These are phyloP conservation scores for Sphaerulina musiva DNA, from an alignment of 2,329 filamentous ascomycete genomes.

Conservation along the genomic window DNA sequence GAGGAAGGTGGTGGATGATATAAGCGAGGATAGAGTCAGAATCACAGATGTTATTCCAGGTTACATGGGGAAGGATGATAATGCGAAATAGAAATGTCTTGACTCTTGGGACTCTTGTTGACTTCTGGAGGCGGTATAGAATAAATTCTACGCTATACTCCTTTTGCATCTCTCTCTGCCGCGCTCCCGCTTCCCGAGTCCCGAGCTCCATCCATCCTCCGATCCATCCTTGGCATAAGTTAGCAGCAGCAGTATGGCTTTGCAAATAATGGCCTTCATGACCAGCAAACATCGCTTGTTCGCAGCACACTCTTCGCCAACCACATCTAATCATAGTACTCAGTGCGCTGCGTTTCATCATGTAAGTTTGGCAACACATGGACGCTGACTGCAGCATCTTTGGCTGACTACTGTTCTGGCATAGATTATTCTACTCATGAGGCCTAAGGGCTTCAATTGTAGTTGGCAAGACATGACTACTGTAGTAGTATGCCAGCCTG, in stretches of 20 bases:
- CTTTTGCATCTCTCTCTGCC: too few species aligned
- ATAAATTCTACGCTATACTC: too few species aligned
- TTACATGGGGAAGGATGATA: not conserved
- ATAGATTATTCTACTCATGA: not conserved
- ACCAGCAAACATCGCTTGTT: not conserved
- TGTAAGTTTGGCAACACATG: not conserved
- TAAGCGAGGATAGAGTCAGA: slow-evolving; percentile 6
- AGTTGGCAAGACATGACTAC: not conserved
- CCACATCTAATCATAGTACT: not conserved
- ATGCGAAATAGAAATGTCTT: too few species aligned
- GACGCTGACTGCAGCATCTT: not conserved
- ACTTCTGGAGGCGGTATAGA: too few species aligned
- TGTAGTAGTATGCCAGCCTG: not conserved
- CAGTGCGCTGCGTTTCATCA: not conserved
- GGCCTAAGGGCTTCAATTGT: not conserved
- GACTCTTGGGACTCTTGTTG: too few species aligned
- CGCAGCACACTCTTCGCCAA: not conserved
- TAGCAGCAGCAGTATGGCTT: not conserved
- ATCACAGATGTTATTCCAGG: not conserved
- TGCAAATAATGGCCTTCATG: not conserved
- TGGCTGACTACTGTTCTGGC: not conserved
- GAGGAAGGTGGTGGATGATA: slow-evolving; percentile 14
- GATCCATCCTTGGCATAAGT: not conserved
- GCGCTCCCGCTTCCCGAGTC: too few species aligned
- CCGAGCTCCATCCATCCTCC: too few species aligned